These are phyloP conservation scores for Hordeum pubiflorum DNA, from an alignment of 202 grass and related monocot species.

Conservation along the genomic window DNA sequence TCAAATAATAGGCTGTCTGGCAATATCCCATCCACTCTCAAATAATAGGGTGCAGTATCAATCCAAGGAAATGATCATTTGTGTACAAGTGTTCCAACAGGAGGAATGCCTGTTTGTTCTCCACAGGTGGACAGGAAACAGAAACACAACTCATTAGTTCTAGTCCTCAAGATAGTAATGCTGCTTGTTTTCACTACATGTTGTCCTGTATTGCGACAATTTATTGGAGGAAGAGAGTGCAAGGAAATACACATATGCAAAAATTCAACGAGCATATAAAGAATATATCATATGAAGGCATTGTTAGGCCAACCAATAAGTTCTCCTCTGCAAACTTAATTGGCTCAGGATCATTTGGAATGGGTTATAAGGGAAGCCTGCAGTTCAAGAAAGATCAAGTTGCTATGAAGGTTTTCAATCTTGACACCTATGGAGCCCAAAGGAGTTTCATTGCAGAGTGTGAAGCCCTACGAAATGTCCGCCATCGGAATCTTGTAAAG, in stretches of 20 bases:
- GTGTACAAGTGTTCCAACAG: constrained; percentile 15
- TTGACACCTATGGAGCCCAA: constrained; percentile 10
- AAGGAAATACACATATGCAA: neutral
- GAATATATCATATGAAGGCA: constrained; percentile 30
- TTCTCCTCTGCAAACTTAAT: constrained; percentile 39
- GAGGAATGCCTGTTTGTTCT: neutral
- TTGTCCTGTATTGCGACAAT: neutral
- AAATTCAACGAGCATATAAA: neutral
- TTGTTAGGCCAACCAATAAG: constrained; percentile 28
- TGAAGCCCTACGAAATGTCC: constrained; percentile 16
- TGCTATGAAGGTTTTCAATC: constrained; percentile 49
- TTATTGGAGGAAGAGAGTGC: neutral
- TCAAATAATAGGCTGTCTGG: constrained; percentile 42
- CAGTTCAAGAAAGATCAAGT: neutral
- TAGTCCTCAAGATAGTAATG: neutral
- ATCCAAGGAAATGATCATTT: constrained; percentile 36
- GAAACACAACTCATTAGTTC: neutral
- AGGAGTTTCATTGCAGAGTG: constrained; percentile 35
- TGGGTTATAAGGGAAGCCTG: constrained; percentile 34
- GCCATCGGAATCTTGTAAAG: constrained; percentile 45
- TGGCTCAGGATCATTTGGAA: constrained; percentile 39
- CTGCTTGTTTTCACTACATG: neutral
- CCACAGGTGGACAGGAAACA: neutral
- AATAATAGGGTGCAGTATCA: constrained; percentile 11
- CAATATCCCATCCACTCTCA: constrained; percentile 29